Conservation (phyloP, 345 rosid species). For the Euphorbia tirucalli region DNA sequence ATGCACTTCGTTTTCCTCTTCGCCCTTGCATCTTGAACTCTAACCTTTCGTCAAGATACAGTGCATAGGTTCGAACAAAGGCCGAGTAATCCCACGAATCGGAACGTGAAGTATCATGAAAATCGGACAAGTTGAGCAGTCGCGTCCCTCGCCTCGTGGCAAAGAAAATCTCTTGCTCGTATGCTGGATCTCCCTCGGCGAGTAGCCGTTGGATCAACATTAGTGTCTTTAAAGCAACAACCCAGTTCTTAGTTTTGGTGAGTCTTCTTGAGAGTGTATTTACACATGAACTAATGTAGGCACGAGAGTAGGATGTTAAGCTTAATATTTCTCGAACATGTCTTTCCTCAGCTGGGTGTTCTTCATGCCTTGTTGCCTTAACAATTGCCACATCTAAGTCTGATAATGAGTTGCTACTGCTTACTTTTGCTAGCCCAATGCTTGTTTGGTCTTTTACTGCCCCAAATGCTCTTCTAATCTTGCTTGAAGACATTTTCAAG, state of each 20-base stretch:
- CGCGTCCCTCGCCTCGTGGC: constrained; percentile 81
- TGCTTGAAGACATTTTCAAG: constrained; percentile 69
- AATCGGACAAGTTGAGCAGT: constrained; percentile 79
- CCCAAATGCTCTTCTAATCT: constrained; percentile 65
- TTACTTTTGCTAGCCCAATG: constrained; percentile 81
- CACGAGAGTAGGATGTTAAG: constrained; percentile 65
- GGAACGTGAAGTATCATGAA: constrained; percentile 51
- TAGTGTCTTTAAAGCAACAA: constrained; percentile 78
- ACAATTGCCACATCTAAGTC: constrained; percentile 85
- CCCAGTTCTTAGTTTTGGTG: constrained; percentile 82
- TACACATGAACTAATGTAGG: constrained; percentile 53
- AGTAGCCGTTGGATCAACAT: constrained; percentile 63
- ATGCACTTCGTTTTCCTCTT: constrained; percentile 51
- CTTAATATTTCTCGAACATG: constrained; percentile 70
- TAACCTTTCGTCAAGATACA: constrained; percentile 74
- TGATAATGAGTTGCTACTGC: constrained; percentile 55
- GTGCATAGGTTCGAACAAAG: constrained; percentile 68
- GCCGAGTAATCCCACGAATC: constrained; percentile 85
- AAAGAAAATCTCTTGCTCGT: constrained; percentile 89
- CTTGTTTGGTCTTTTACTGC: constrained; percentile 88
- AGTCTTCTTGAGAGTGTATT: constrained; percentile 58
- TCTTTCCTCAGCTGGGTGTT: constrained; percentile 75
- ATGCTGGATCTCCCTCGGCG: constrained; percentile 63
- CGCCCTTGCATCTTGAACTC: constrained; percentile 66
- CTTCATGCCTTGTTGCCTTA: constrained; percentile 87